A percentile compares a stretch with the other conserved stretches of the same genome.
Evolutionary conservation across 352 stramenopile genomes (phyloP).

Genomic region (Peronospora destructor): DNA sequence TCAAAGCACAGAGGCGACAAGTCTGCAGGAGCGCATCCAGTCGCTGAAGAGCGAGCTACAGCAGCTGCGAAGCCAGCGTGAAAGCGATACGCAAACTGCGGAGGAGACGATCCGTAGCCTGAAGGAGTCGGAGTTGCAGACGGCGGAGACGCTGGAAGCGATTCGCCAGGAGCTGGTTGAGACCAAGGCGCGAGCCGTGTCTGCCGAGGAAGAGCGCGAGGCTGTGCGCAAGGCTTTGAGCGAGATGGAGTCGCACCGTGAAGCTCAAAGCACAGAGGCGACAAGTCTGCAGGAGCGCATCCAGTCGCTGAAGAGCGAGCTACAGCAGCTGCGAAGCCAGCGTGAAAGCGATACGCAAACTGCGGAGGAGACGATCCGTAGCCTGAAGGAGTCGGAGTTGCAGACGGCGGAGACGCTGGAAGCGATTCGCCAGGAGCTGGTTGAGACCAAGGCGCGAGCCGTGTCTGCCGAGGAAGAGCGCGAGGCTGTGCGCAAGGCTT

Average conservation of each 20-base stretch:
- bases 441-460: constrained; percentile 13
- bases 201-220: constrained; percentile 17
- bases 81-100: constrained; percentile 12
- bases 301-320: constrained; percentile 17
- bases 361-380: constrained; percentile 17
- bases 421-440: constrained; percentile 19
- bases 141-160: constrained; percentile 9
- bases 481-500: constrained; percentile 12
- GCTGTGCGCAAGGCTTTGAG: constrained; percentile 11
- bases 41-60: constrained; percentile 23
- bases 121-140: constrained; percentile 15
- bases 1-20: not conserved
- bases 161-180: constrained; percentile 21
- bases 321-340: constrained; percentile 22
- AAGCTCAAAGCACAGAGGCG: constrained; percentile 13
- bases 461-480: constrained; percentile 15
- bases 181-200: constrained; percentile 12
- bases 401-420: constrained; percentile 13
- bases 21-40: constrained; percentile 6
- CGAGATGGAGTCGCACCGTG: constrained; percentile 13
- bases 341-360: constrained; percentile 12
- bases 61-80: constrained; percentile 16
- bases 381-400: constrained; percentile 18
- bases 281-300: constrained; percentile 5
- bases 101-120: constrained; percentile 20